phyloP scores from a whole-genome alignment of 768 basidiomycete genomes.

The Suillus alpinus region DNA sequence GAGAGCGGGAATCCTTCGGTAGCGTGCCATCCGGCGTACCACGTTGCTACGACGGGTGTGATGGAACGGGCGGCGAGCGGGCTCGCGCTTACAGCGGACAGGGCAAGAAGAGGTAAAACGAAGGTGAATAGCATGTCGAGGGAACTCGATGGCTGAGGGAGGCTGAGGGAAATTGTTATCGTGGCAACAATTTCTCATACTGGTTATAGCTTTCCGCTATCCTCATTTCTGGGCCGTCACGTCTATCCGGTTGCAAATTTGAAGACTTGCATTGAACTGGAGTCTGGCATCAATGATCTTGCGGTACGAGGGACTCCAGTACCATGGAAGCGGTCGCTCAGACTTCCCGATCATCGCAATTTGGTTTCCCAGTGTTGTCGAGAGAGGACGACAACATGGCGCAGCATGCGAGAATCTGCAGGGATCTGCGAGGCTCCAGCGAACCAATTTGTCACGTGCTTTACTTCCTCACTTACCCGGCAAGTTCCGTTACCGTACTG shows the following conservation, averaged over 20 bases:
- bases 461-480: no score
- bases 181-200: neutral
- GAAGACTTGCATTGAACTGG: neutral
- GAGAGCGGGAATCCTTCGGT: conserved; percentile 49
- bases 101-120: neutral
- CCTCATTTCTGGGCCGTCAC: neutral
- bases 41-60: conserved; percentile 45
- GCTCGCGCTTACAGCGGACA: neutral
- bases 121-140: neutral
- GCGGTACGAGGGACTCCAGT: neutral
- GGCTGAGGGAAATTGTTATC: no score
- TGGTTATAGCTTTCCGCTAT: neutral
- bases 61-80: neutral
- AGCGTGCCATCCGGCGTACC: conserved; percentile 71
- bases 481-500: no score
- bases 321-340: conserved; percentile 8
- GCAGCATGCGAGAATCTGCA: neutral
- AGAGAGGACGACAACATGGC: no score
- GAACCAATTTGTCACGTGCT: no score
- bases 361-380: no score
- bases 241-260: neutral
- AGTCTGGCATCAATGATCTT: neutral
- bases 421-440: neutral
- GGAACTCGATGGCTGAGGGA: neutral
- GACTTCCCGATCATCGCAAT: neutral